phyloP scores from a whole-genome alignment of 164 flowering plant genomes.

The Kalanchoe fedtschenkoi region DNA sequence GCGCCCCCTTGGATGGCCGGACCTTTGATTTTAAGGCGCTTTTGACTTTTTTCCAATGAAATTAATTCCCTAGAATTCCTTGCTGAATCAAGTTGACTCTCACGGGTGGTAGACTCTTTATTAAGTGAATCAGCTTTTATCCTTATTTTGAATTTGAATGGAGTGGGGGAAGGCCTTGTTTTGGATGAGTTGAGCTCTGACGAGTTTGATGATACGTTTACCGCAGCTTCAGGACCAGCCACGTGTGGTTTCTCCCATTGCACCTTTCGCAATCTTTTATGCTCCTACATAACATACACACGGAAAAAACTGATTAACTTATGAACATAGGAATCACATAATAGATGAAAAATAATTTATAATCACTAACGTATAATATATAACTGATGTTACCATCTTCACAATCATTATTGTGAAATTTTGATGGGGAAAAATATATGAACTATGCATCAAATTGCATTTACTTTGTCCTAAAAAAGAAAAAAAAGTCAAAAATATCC shows the following conservation, averaged over 20 bases:
- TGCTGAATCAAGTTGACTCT: constrained; percentile 18
- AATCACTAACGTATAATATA: neutral
- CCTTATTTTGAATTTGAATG: constrained; percentile 32
- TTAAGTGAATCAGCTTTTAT: constrained; percentile 17
- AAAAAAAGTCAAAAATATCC: too few species aligned
- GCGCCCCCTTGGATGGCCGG: constrained; percentile 20
- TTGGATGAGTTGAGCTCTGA: constrained; percentile 22
- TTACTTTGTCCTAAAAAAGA: too few species aligned
- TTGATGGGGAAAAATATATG: too few species aligned
- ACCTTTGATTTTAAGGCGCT: constrained; percentile 66
- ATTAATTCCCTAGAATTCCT: constrained; percentile 26
- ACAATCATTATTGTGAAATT: too few species aligned
- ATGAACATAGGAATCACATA: neutral
- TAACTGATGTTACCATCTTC: too few species aligned
- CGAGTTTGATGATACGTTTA: constrained; percentile 16
- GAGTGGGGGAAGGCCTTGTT: constrained; percentile 26
- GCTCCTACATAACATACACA: neutral
- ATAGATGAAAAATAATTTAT: neutral
- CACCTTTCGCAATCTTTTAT: neutral
- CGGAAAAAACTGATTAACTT: neutral
- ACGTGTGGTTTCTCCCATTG: neutral
- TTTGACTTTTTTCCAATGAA: constrained; percentile 40
- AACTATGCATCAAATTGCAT: too few species aligned
- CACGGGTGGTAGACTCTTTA: constrained; percentile 26
- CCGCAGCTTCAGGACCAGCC: neutral